These are phyloP conservation scores for Cladochytrium replicatum DNA, from an alignment of 192 early-diverging fungal genomes.

Conservation along the genomic window DNA sequence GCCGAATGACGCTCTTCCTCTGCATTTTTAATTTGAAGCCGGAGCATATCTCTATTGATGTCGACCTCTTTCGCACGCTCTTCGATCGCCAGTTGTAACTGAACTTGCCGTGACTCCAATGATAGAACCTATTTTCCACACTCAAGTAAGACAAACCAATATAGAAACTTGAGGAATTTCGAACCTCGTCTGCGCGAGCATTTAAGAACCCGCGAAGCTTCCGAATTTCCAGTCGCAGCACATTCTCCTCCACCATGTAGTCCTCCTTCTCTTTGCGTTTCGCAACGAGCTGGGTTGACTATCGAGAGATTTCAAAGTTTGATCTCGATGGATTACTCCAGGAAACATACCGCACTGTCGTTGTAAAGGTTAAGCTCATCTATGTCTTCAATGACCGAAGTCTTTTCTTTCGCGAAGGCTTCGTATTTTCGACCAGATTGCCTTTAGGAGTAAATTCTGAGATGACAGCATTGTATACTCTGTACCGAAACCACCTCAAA, in stretches of 20 bases:
- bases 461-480: constrained; percentile 2
- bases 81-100: constrained; percentile 44
- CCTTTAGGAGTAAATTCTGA: constrained; percentile 1
- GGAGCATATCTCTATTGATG: constrained; percentile 51
- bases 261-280: constrained; percentile 51
- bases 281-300: constrained; percentile 37
- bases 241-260: constrained; percentile 50
- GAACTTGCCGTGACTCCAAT: constrained; percentile 41
- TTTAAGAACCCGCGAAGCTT: constrained; percentile 43
- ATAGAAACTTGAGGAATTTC: background rate
- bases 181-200: constrained; percentile 39
- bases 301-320: background rate
- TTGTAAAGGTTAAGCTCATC: constrained; percentile 51
- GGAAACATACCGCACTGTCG: constrained; percentile 34
- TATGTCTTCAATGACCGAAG: constrained; percentile 29
- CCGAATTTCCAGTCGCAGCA: constrained; percentile 45
- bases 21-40: constrained; percentile 37
- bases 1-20: constrained; percentile 49
- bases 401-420: constrained; percentile 32
- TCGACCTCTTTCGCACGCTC: constrained; percentile 48
- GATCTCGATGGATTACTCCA: background rate
- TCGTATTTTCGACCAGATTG: constrained; percentile 36
- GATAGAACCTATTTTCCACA: constrained; percentile 30
- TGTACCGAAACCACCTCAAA: constrained; percentile 20
- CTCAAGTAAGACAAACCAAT: too few species aligned